phyloP scores from a whole-genome alignment of 106 monocot species.

The Xerophyta viscosa region DNA sequence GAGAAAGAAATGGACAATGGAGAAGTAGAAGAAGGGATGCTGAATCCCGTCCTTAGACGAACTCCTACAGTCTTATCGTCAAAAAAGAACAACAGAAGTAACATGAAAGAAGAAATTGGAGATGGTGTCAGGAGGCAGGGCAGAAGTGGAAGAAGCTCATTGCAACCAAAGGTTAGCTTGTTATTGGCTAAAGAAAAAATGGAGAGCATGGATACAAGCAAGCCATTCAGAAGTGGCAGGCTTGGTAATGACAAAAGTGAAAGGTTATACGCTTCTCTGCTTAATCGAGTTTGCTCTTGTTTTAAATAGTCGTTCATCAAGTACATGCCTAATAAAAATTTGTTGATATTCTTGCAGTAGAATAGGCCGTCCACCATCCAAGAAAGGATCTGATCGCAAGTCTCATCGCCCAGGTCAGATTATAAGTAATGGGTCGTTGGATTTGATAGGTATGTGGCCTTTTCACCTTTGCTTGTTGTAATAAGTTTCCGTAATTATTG shows the following conservation, averaged over 20 bases:
- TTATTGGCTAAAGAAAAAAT: constrained; percentile 56
- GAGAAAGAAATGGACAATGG: constrained; percentile 52
- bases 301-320: no score
- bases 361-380: constrained; percentile 66
- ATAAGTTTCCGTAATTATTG: no score
- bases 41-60: constrained; percentile 26
- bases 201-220: constrained; percentile 35
- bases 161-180: constrained; percentile 36
- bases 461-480: no score
- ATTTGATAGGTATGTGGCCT: constrained; percentile 54
- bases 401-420: constrained; percentile 36
- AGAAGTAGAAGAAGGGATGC: constrained; percentile 40
- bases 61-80: constrained; percentile 27
- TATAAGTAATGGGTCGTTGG: constrained; percentile 22
- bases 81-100: constrained; percentile 49
- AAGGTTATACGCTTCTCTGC: no score
- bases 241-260: constrained; percentile 54
- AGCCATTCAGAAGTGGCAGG: constrained; percentile 60
- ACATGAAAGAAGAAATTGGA: constrained; percentile 60
- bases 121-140: constrained; percentile 79
- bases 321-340: no score
- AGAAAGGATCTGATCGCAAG: constrained; percentile 78
- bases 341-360: no score
- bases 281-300: no score
- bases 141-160: constrained; percentile 58